Evolutionary conservation across 2,329 filamentous ascomycete genomes (phyloP).

Genomic region (Cordyceps sp.): DNA sequence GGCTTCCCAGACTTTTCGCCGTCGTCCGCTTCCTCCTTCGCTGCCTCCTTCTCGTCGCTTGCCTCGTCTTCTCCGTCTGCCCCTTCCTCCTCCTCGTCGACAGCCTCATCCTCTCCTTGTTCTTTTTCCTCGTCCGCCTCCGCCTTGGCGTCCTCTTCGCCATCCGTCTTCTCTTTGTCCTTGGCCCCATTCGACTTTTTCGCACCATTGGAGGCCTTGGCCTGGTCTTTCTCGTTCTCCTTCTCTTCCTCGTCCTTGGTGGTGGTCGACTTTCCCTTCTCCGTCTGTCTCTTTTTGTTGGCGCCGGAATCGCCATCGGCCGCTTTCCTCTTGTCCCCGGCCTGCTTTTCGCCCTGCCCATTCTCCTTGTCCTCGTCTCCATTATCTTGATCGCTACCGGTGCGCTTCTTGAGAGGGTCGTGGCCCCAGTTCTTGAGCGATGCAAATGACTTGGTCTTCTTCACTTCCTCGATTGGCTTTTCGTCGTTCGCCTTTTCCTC

Average conservation of each 20-base stretch:
- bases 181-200: not conserved
- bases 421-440: slow-evolving; percentile 48
- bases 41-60: not conserved
- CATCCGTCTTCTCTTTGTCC: not conserved
- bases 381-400: slow-evolving; percentile 1
- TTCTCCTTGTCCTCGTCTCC: slow-evolving; percentile 1
- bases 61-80: not conserved
- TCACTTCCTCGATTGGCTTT: slow-evolving; percentile 25
- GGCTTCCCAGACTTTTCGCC: slow-evolving; percentile 1
- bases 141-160: not conserved
- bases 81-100: not conserved
- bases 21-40: not conserved
- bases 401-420: slow-evolving; percentile 27
- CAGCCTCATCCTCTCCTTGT: not conserved
- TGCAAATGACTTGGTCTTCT: slow-evolving; percentile 35
- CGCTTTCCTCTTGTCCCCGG: slow-evolving; percentile 12
- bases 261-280: no score
- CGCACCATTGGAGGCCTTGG: not conserved
- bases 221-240: slow-evolving; percentile 5
- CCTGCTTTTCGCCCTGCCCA: slow-evolving; percentile 3
- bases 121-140: not conserved
- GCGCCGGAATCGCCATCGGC: slow-evolving; percentile 7
- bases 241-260: no score
- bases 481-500: slow-evolving; percentile 41
- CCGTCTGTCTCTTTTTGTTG: slow-evolving; percentile 16